A percentile compares a stretch with the other conserved stretches of the same genome.
These are phyloP conservation scores for Ophioceras dolichostomum DNA, from an alignment of 2,329 filamentous ascomycete genomes.

Conservation along the genomic window DNA sequence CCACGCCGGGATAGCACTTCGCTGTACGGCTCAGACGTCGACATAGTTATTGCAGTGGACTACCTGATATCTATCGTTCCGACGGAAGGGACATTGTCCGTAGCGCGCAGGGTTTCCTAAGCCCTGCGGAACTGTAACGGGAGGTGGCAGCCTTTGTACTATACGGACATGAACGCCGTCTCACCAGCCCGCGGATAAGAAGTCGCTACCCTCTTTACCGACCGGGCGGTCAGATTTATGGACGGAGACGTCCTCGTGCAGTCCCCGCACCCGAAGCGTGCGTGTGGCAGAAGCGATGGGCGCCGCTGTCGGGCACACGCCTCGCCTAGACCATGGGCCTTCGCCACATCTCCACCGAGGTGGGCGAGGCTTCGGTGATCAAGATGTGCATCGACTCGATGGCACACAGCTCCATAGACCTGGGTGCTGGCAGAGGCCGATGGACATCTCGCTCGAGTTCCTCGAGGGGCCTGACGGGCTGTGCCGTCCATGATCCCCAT, in stretches of 20 bases:
- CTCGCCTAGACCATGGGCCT: background rate
- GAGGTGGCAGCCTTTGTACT: background rate
- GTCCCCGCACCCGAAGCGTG: background rate
- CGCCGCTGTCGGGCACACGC: background rate
- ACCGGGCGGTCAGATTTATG: background rate
- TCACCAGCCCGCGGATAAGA: background rate
- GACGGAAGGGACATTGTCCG: background rate
- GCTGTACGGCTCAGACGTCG: no score
- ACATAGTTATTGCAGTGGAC: background rate
- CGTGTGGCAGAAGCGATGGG: background rate
- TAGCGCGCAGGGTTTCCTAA: background rate
- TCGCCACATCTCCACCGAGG: background rate
- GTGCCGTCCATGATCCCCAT: background rate
- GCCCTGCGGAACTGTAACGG: background rate
- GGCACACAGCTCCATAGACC: background rate
- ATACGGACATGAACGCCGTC: background rate
- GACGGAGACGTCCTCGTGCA: background rate
- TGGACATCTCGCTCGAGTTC: background rate
- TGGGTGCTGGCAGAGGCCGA: background rate
- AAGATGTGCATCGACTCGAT: background rate
- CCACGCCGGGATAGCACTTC: no score
- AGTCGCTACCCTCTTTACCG: background rate
- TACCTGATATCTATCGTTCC: background rate
- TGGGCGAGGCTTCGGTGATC: background rate
- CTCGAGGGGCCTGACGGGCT: background rate